Evolutionary conservation across 1,139 yeast species (phyloP), one percentile per base, ranked within the genome.

Genomic region (Yarrowia galli): DNA sequence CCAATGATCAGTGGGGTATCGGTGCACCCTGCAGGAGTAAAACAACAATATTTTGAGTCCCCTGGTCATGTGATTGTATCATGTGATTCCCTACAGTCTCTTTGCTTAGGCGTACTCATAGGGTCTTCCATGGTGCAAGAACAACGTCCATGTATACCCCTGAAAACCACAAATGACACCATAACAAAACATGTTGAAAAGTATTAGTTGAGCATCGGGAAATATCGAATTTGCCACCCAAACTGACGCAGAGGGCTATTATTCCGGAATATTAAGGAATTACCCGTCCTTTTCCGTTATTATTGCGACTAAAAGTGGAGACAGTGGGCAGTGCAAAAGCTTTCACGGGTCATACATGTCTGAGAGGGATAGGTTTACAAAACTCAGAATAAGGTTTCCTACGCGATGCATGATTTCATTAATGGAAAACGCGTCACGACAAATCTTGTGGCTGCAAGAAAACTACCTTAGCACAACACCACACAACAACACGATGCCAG

Each of bases 401-500:
- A 45, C 53, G 53, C 53, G 53, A 20, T 46, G 35, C 40, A 42
- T 18, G 23, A n/a, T n/a, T n/a, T 42, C 23, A 22, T 51, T 25
- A 51, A 25, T 51, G 42, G 32, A 22, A 53, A 36, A 53, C 60
- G 60, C 60, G 60, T 53, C 60, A 36, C 22, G 45, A 16, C 36
- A 49, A 16, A 10, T 4, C 49, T 10, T 28, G 32, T 28, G 9
- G 32, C 32, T 28, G 32, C n/a, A n/a, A 6, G 9, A 20, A 20
- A 38, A n/a, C 9, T 20, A 28, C 15, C 28, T 25, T 18, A n/a
- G 32, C 22, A 20, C 46, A 25, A n/a, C 38, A n/a, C 16, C 36
- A 54, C 36, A 36, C 45, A 10, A 23, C 35, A 12, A 3, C 35
- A 20, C 28, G 7, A 58, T 56, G 63, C 79, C 80, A 4, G 76